Conservation (phyloP, 306 rosid genomes). For the Trifolium repens region DNA sequence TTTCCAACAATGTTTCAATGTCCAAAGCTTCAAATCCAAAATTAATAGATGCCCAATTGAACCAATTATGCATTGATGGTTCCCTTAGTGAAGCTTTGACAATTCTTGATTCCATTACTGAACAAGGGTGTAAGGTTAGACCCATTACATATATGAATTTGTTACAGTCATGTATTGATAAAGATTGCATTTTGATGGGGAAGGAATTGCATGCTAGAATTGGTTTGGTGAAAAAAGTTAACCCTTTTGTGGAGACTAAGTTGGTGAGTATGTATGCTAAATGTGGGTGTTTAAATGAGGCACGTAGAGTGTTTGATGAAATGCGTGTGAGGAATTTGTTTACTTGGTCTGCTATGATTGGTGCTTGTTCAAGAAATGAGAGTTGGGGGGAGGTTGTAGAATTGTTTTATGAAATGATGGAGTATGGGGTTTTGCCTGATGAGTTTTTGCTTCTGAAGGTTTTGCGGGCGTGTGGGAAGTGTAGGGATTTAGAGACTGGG, state of each 20-base stretch:
- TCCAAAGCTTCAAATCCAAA: slow-evolving; percentile 40
- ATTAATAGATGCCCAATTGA: slow-evolving; percentile 53
- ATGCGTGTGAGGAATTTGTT: slow-evolving; percentile 84
- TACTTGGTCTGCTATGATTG: slow-evolving; percentile 97
- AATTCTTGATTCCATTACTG: slow-evolving; percentile 65
- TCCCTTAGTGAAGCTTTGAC: slow-evolving; percentile 62
- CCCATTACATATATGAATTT: slow-evolving; percentile 65
- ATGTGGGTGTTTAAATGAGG: slow-evolving; percentile 73
- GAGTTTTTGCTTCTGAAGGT: slow-evolving; percentile 73
- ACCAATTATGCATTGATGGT: slow-evolving; percentile 61
- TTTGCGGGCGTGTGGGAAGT: slow-evolving; percentile 77
- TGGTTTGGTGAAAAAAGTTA: slow-evolving; percentile 51
- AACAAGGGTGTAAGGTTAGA: slow-evolving; percentile 62
- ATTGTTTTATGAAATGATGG: slow-evolving; percentile 71
- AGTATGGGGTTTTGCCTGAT: slow-evolving; percentile 73
- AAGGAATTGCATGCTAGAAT: slow-evolving; percentile 75
- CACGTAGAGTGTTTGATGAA: slow-evolving; percentile 77
- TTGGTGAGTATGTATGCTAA: slow-evolving; percentile 87
- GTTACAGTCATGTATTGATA: slow-evolving; percentile 78
- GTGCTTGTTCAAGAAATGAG: slow-evolving; percentile 69
- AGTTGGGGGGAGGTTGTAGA: slow-evolving; percentile 72
- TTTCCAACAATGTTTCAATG: slow-evolving; percentile 43
- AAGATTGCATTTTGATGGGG: slow-evolving; percentile 64
- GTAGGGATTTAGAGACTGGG: slow-evolving; percentile 56
- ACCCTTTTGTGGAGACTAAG: slow-evolving; percentile 85